Percentiles rank a stretch among this genome's conserved stretches.
These are phyloP conservation scores for Amaranthus tricolor DNA, from an alignment of 179 eudicot species.

Conservation along the genomic window DNA sequence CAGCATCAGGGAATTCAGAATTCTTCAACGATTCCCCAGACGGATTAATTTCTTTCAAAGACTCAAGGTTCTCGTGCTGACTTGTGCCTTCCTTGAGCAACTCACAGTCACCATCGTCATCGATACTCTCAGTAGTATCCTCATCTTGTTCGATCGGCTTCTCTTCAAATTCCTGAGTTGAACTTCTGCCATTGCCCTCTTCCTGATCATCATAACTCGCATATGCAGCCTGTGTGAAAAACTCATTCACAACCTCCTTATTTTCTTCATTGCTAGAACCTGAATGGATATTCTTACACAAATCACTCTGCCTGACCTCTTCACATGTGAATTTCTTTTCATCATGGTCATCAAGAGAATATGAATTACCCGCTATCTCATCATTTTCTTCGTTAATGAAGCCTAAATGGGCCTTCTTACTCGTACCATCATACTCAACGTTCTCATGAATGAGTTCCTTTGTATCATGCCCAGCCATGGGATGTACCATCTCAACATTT, in stretches of 20 bases:
- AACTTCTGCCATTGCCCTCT: slow-evolving; percentile 6
- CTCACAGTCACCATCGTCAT: slow-evolving; percentile 22
- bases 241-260: slow-evolving; percentile 6
- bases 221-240: not conserved
- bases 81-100: slow-evolving; percentile 23
- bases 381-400: slow-evolving; percentile 30
- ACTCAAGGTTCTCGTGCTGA: slow-evolving; percentile 17
- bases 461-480: slow-evolving; percentile 30
- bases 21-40: slow-evolving; percentile 17
- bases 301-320: slow-evolving; percentile 10
- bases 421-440: not conserved
- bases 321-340: slow-evolving; percentile 14
- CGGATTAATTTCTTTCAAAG: slow-evolving; percentile 16
- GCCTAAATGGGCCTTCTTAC: slow-evolving; percentile 7
- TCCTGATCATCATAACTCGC: not conserved
- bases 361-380: slow-evolving; percentile 34
- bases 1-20: slow-evolving; percentile 19
- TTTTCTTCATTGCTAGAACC: slow-evolving; percentile 8
- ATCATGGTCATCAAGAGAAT: slow-evolving; percentile 27
- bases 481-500: slow-evolving; percentile 27
- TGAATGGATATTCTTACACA: not conserved
- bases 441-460: slow-evolving; percentile 21
- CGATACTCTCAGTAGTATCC: slow-evolving; percentile 17
- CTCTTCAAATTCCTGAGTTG: slow-evolving; percentile 27
- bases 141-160: slow-evolving; percentile 21